Conservation (phyloP, 148 eudicot genomes). For the Chenopodium quinoa region DNA sequence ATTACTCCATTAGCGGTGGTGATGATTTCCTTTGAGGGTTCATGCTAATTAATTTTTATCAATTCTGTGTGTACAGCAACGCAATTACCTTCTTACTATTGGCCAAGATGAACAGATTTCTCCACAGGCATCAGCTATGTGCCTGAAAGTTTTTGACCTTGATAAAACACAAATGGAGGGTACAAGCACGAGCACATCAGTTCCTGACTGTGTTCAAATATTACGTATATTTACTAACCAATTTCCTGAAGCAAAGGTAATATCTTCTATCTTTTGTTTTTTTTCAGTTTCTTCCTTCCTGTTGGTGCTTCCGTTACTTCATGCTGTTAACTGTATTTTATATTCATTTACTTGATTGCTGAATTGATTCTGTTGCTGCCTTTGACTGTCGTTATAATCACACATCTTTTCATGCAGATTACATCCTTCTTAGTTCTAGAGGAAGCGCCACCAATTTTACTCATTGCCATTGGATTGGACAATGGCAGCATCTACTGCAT, state of each 20-base stretch:
- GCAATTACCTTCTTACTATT: conserved; percentile 79
- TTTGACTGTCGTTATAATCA: conserved; percentile 3
- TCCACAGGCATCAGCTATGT: conserved; percentile 58
- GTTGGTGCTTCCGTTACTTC: neutral
- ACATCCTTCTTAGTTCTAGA: conserved; percentile 84
- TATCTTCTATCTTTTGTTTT: conserved; percentile 7
- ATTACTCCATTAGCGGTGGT: neutral
- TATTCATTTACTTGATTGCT: neutral
- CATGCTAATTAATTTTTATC: conserved; percentile 2
- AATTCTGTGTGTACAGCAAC: conserved; percentile 57
- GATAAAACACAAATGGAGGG: conserved; percentile 77
- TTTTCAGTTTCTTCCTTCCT: neutral
- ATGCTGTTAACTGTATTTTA: conserved; percentile 1
- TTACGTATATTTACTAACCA: conserved; percentile 89
- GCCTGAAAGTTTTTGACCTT: conserved; percentile 90
- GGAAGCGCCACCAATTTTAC: conserved; percentile 84
- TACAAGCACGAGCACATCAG: conserved; percentile 60
- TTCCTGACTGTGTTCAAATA: conserved; percentile 87
- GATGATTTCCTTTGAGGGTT: neutral
- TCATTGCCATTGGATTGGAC: conserved; percentile 86
- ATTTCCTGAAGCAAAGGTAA: conserved; percentile 89
- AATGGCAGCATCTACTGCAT: conserved; percentile 94
- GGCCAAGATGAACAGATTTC: conserved; percentile 93
- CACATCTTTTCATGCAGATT: conserved; percentile 48
- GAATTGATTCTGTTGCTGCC: conserved; percentile 12